Percentiles rank a stretch among this genome's conserved stretches.
Evolutionary conservation across 2,329 filamentous ascomycete species (phyloP).

Genomic region (Penicillium olsonii): DNA sequence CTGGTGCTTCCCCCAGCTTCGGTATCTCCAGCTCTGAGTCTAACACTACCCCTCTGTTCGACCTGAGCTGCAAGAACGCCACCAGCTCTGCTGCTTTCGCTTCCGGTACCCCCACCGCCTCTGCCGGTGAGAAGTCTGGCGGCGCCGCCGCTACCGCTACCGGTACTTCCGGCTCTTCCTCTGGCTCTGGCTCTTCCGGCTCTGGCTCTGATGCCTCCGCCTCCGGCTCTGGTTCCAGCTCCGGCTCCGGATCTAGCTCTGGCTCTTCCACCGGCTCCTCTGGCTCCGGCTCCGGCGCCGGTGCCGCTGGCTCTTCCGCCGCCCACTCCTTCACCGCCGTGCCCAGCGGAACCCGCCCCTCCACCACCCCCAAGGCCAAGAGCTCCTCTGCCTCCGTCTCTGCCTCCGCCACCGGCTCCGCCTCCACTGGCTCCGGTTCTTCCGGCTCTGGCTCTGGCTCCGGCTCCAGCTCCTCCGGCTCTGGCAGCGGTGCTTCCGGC

Average conservation of each 20-base stretch:
- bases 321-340: not conserved
- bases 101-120: constrained; percentile 18
- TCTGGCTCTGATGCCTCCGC: constrained; percentile 8
- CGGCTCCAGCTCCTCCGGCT: constrained; percentile 7
- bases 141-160: constrained; percentile 27
- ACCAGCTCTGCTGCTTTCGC: constrained; percentile 24
- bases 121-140: constrained; percentile 10
- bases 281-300: constrained; percentile 11
- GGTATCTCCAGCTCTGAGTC: constrained; percentile 38
- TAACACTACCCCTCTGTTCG: constrained; percentile 40
- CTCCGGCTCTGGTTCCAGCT: constrained; percentile 26
- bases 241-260: constrained; percentile 5
- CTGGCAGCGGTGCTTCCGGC: not conserved
- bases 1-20: constrained; percentile 40
- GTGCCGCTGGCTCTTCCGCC: constrained; percentile 8
- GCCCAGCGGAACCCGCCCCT: constrained; percentile 4
- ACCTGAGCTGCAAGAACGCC: constrained; percentile 35
- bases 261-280: constrained; percentile 12
- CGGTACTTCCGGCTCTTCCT: constrained; percentile 12
- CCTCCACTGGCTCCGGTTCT: constrained; percentile 11
- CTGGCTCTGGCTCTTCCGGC: constrained; percentile 8
- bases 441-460: constrained; percentile 9
- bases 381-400: constrained; percentile 12
- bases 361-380: constrained; percentile 10
- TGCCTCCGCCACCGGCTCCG: constrained; percentile 1